phyloP scores from a whole-genome alignment of 73 alveolate genomes.

The Diophrys appendiculata region DNA sequence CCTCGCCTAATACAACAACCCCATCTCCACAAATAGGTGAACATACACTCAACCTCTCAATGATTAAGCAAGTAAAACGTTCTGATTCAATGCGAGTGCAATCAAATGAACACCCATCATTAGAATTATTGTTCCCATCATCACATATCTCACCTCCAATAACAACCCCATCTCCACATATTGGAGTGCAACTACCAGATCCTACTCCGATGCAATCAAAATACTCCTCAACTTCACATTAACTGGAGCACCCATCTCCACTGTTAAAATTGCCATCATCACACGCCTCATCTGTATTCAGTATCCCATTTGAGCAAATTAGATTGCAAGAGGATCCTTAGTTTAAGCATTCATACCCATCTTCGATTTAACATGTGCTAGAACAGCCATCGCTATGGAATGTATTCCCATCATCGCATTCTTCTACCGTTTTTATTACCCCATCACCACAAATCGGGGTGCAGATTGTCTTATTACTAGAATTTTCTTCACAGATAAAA shows the following conservation, averaged over 20 bases:
- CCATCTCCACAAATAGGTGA: no score
- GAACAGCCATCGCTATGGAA: conserved; percentile 6
- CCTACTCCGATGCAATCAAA: no score
- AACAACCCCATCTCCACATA: not conserved
- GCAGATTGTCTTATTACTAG: not conserved
- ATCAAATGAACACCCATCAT: conserved; percentile 2
- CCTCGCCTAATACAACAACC: no score
- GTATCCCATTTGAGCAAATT: no score
- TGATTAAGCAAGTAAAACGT: no score
- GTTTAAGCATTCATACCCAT: no score
- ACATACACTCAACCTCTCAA: no score
- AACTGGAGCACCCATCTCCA: no score
- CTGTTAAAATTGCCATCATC: no score
- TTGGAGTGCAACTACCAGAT: conserved; percentile 5
- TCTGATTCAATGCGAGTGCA: not conserved
- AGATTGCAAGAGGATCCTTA: no score
- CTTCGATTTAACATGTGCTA: conserved; percentile 4
- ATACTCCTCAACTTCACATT: no score
- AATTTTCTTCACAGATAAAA: conserved; percentile 2
- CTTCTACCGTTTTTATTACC: not conserved
- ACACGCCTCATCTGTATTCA: no score
- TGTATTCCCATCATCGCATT: conserved; percentile 22
- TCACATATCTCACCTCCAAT: conserved; percentile 2
- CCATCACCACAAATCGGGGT: conserved; percentile 9
- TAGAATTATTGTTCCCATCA: not conserved